Base-by-base conservation (phyloP, 352 stramenopile species). In the Globisporangium viniferum region DNA sequence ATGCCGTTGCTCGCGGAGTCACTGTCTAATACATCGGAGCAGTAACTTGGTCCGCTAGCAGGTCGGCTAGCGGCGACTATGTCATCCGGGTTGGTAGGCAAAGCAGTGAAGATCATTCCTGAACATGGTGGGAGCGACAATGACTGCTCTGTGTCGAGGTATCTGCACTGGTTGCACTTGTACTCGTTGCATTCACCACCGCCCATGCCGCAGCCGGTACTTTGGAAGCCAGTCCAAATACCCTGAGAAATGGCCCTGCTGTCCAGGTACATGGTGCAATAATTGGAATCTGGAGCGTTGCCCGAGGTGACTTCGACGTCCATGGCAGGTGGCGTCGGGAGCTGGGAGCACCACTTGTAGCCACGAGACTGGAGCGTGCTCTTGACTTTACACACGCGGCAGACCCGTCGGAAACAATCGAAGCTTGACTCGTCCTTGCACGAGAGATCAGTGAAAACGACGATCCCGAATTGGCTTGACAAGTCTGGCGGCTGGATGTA, bases 361-460 rank as follows among this genome's bases (percentile, higher is more conserved):
- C 41, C 12, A 3, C 46, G 60, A 7, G 46, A 66, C 15, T 59
- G 60, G n/a, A 24, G 10, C 31, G 20, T 57, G 20, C 56, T 53
- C 48, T 66, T 59, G 29, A 66, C 60, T 41, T 59, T 66, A 22
- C 60, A 66, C 5, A 51, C 31, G 31, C 60, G 60, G 14, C 48
- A 66, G 29, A 66, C 1, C 3, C 29, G 49, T 29, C 59, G 27
- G 27, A 66, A 55, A 14, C 48, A 66, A 49, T 59, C 60, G 29
- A 66, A 66, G 60, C 60, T 48, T 10, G 46, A 22, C 2, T n/a
- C 31, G 4, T n/a, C 15, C 44, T 59, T 66, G 29, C 60, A 66
- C 60, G 46, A 59, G 20, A 59, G 31, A 35, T 66, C 60, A n/a
- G 60, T 66, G 48, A 59, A 66, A n/a, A 35, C 14, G 3, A 66